Evolutionary conservation across 2,329 filamentous ascomycete genomes (phyloP).

Genomic region (Curvularia lunata): DNA sequence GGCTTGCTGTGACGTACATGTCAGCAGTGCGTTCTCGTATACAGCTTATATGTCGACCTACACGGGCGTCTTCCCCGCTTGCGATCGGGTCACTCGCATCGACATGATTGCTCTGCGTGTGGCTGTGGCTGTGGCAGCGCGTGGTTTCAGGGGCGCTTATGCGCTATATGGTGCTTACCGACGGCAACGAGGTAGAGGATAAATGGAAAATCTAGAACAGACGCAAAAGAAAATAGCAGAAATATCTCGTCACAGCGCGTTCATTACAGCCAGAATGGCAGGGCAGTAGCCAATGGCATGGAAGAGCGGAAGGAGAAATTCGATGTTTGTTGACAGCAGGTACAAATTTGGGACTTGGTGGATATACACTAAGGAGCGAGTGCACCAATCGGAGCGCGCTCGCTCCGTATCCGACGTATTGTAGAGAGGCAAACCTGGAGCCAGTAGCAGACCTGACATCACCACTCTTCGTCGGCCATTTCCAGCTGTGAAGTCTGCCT

Average conservation of each 20-base stretch:
- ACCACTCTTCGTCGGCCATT: background rate
- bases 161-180: background rate
- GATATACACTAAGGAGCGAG: slow-evolving; percentile 11
- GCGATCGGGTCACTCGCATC: slow-evolving; percentile 54
- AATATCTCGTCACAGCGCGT: slow-evolving; percentile 14
- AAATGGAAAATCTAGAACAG: slow-evolving; percentile 1
- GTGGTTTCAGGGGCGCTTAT: slow-evolving; percentile 21
- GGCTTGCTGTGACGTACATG: slow-evolving; percentile 44
- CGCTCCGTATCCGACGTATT: slow-evolving; percentile 6
- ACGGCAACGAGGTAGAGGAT: background rate
- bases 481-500: background rate
- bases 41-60: slow-evolving; percentile 33
- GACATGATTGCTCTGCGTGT: slow-evolving; percentile 38
- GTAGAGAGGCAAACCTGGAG: background rate
- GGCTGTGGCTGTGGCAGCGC: slow-evolving; percentile 20
- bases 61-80: slow-evolving; percentile 58
- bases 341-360: slow-evolving; percentile 19
- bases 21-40: slow-evolving; percentile 26
- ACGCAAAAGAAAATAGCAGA: background rate
- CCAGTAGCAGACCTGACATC: background rate
- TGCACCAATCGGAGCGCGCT: slow-evolving; percentile 11
- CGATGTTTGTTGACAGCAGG: slow-evolving; percentile 33
- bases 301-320: slow-evolving; percentile 3
- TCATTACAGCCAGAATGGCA: slow-evolving; percentile 12
- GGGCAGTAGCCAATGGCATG: slow-evolving; percentile 17